Conservation (phyloP, 192 early-diverging fungal species). For the Rhizophagus sp. region DNA sequence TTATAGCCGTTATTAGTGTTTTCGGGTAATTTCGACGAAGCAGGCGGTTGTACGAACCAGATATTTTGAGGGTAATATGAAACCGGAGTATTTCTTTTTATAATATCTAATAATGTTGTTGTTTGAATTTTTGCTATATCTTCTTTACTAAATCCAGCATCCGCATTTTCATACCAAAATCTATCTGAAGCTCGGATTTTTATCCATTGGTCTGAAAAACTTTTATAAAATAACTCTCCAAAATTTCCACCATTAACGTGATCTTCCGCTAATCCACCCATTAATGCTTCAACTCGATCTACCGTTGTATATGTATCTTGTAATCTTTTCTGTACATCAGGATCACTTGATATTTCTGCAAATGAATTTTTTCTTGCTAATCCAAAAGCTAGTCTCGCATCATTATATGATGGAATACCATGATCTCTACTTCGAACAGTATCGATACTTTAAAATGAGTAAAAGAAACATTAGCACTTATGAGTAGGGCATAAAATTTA, state of each 20-base stretch:
- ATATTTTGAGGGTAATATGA: neutral
- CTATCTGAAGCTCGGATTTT: conserved; percentile 50
- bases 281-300: conserved; percentile 20
- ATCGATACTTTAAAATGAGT: neutral
- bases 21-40: neutral
- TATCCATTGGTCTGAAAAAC: neutral
- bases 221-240: neutral
- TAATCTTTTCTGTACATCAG: neutral
- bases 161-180: conserved; percentile 53
- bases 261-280: conserved; percentile 9
- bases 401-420: conserved; percentile 29
- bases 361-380: neutral
- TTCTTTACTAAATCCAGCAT: neutral
- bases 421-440: neutral
- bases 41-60: neutral
- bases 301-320: conserved; percentile 13
- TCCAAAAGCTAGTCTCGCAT: neutral
- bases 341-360: conserved; percentile 21
- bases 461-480: neutral
- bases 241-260: conserved; percentile 16
- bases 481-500: neutral
- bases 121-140: neutral
- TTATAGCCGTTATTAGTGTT: neutral
- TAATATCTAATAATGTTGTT: neutral
- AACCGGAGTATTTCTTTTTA: neutral